These are phyloP conservation scores for Talaromyces islandicus DNA, from an alignment of 2,329 filamentous ascomycete species.

Conservation along the genomic window DNA sequence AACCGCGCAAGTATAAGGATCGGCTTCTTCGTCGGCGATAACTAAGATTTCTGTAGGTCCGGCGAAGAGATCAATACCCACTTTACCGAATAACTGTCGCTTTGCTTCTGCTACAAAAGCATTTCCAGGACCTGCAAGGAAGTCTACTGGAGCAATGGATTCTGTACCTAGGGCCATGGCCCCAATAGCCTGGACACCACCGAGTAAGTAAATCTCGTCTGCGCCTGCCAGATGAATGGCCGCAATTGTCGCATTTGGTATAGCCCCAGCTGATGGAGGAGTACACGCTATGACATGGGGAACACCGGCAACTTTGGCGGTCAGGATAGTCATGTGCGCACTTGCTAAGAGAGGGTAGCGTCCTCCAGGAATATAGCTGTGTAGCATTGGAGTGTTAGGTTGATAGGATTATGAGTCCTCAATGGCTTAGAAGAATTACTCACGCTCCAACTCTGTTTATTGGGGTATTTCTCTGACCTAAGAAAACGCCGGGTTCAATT, in stretches of 20 bases:
- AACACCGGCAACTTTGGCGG: conserved; percentile 50
- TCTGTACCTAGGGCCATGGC: conserved; percentile 49
- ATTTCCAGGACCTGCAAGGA: conserved; percentile 50
- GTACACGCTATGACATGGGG: conserved; percentile 47
- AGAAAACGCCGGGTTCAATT: conserved; percentile 39
- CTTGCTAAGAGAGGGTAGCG: conserved; percentile 50
- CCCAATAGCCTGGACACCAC: conserved; percentile 49
- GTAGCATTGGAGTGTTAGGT: not conserved
- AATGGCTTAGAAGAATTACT: conserved; percentile 10
- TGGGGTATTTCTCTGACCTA: conserved; percentile 48
- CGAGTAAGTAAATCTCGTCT: conserved; percentile 47
- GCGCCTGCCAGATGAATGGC: conserved; percentile 47
- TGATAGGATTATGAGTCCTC: not conserved
- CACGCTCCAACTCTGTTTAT: conserved; percentile 43
- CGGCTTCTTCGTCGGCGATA: conserved; percentile 45
- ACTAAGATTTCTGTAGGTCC: conserved; percentile 51
- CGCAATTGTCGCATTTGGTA: conserved; percentile 46
- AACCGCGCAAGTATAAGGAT: conserved; percentile 41
- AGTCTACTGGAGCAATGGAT: conserved; percentile 45
- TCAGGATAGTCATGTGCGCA: conserved; percentile 52
- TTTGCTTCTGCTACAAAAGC: conserved; percentile 52
- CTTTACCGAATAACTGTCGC: conserved; percentile 47
- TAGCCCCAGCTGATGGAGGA: conserved; percentile 44
- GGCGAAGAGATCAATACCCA: conserved; percentile 51
- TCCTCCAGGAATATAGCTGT: conserved; percentile 47